Percentiles rank a stretch among this genome's conserved stretches.
Evolutionary conservation across 352 stramenopile genomes (phyloP).

Genomic region (Halophytophthora batemanensis): DNA sequence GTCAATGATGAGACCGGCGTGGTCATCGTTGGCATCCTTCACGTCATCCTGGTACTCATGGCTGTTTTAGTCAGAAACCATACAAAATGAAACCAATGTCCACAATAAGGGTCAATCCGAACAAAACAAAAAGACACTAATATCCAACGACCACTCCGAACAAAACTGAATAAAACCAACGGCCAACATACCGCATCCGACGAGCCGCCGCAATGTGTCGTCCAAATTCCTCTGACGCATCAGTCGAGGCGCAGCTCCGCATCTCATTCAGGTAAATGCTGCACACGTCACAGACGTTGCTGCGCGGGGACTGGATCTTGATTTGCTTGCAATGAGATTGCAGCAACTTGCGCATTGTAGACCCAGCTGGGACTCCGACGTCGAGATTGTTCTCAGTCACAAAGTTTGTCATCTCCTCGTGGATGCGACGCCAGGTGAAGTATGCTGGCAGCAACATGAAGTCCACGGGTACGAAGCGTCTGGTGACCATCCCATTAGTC

Average conservation of each 20-base stretch:
- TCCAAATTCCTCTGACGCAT: constrained; percentile 8
- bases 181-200: constrained; percentile 10
- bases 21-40: constrained; percentile 3
- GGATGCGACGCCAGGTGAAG: constrained; percentile 14
- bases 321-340: constrained; percentile 4
- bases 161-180: too few relatives aligned
- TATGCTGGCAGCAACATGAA: constrained; percentile 10
- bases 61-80: constrained; percentile 7
- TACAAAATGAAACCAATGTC: constrained; percentile 7
- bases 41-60: constrained; percentile 1
- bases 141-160: too few relatives aligned
- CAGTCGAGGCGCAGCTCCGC: neutral
- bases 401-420: constrained; percentile 12
- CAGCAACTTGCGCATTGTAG: constrained; percentile 11
- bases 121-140: constrained; percentile 4
- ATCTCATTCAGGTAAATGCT: constrained; percentile 6
- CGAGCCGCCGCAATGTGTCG: constrained; percentile 3
- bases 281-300: constrained; percentile 14
- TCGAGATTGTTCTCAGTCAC: neutral
- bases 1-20: constrained; percentile 17
- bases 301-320: constrained; percentile 4
- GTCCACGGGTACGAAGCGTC: constrained; percentile 3
- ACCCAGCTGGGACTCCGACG: neutral
- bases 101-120: neutral
- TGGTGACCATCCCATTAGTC: neutral